Evolutionary conservation across 1,284 basidiomycete genomes (phyloP).

Genomic region (Apiotrichum akiyoshidainum): DNA sequence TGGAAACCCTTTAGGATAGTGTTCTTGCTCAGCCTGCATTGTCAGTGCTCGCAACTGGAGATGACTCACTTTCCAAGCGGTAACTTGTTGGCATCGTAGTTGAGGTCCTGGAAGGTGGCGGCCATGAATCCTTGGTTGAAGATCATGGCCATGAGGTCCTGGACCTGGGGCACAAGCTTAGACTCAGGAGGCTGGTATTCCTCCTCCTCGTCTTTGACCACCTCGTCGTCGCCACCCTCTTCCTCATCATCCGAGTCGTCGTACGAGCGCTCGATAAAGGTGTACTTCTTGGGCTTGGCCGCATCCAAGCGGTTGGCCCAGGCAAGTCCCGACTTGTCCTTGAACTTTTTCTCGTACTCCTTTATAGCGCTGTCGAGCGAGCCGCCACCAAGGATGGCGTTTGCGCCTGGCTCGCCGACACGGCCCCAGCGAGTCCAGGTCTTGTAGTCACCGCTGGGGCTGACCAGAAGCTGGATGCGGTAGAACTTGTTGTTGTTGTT

Average conservation of each 20-base stretch:
- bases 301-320: constrained; percentile 13
- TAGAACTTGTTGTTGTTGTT: constrained; percentile 63
- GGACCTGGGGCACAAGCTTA: constrained; percentile 12
- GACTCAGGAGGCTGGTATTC: constrained; percentile 17
- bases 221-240: constrained; percentile 3
- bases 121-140: constrained; percentile 55
- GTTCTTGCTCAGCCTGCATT: constrained; percentile 31
- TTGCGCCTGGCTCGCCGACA: constrained; percentile 20
- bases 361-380: constrained; percentile 4
- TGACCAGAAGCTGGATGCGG: constrained; percentile 20
- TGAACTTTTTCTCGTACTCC: constrained; percentile 22
- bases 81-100: constrained; percentile 67
- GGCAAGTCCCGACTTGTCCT: constrained; percentile 22
- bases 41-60: neutral
- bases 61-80: constrained; percentile 55
- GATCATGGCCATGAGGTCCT: constrained; percentile 59
- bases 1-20: constrained; percentile 24
- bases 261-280: constrained; percentile 23
- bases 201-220: constrained; percentile 1
- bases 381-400: constrained; percentile 9
- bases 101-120: constrained; percentile 62
- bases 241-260: constrained; percentile 17
- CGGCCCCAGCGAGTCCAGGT: constrained; percentile 26
- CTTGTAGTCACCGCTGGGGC: constrained; percentile 2
- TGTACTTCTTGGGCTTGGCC: constrained; percentile 19